Percentiles rank a stretch among this genome's conserved stretches.
Conservation (phyloP, 257 asterid genomes). For the Lantana camara region DNA sequence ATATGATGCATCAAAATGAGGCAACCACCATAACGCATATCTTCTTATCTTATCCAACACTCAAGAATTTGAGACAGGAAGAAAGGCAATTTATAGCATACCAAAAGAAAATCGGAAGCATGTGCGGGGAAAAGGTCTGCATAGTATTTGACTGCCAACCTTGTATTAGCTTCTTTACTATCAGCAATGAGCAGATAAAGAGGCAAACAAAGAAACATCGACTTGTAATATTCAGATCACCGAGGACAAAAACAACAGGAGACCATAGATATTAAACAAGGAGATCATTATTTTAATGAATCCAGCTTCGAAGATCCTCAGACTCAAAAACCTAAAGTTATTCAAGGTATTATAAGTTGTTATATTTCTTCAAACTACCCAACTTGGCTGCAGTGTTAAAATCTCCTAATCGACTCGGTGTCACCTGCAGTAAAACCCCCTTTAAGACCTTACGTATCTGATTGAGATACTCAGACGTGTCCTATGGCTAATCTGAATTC, state of each 20-base stretch:
- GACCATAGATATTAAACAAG: background rate
- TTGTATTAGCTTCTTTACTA: background rate
- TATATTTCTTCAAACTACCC: background rate
- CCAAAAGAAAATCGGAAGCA: background rate
- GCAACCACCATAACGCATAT: background rate
- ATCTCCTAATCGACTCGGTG: background rate
- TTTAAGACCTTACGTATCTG: too few relatives aligned
- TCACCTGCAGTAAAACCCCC: background rate
- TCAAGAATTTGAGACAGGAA: background rate
- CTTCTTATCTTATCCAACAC: conserved; percentile 7
- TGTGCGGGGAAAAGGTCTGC: background rate
- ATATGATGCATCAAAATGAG: background rate
- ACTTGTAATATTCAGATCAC: background rate
- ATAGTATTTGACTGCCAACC: conserved; percentile 8
- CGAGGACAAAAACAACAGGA: background rate
- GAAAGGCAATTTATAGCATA: background rate
- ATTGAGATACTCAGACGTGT: background rate
- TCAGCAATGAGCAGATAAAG: conserved; percentile 15
- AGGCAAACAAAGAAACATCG: background rate
- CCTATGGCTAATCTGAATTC: background rate
- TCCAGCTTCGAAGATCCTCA: too few relatives aligned
- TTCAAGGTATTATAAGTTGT: background rate
- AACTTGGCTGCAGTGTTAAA: background rate
- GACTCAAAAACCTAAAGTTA: too few relatives aligned
- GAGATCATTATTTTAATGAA: background rate